These are phyloP conservation scores for Rauvolfia tetraphylla DNA, from an alignment of 257 asterid species.

Conservation along the genomic window DNA sequence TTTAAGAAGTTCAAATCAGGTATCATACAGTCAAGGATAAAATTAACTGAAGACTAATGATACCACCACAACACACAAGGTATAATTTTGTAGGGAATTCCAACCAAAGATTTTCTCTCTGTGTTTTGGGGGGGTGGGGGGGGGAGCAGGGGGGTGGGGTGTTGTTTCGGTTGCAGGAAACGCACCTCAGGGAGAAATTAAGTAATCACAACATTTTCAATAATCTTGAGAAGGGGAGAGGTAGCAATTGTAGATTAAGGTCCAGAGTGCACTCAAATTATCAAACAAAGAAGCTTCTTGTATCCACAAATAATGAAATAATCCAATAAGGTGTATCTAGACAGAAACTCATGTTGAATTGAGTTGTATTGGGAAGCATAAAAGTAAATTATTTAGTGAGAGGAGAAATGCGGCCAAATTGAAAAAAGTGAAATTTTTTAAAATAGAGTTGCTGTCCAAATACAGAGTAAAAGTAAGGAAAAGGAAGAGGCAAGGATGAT, in stretches of 20 bases:
- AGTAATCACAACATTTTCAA: neutral
- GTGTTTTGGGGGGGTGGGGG: neutral
- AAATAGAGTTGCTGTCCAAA: no score
- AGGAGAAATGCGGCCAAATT: no score
- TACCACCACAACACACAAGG: neutral
- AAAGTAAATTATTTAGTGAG: no score
- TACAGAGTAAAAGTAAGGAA: slow-evolving; percentile 8
- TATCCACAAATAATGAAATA: neutral
- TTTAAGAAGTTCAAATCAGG: neutral
- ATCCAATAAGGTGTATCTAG: no score
- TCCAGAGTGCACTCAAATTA: neutral
- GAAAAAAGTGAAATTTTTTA: no score
- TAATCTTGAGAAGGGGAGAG: neutral
- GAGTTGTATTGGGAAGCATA: no score
- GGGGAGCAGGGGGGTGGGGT: neutral
- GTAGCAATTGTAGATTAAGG: neutral
- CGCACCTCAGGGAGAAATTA: neutral
- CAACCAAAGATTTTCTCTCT: no score
- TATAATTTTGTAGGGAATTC: neutral
- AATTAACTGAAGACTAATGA: neutral
- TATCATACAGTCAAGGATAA: neutral
- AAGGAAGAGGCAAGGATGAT: slow-evolving; percentile 11
- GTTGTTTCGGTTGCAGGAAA: no score
- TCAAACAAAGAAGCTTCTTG: neutral
- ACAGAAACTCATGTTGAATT: no score